Percentiles rank a stretch among this genome's conserved stretches.
These are phyloP conservation scores for Vanderwaltozyma polyspora DNA, from an alignment of 805 yeast genomes.

Conservation along the genomic window DNA sequence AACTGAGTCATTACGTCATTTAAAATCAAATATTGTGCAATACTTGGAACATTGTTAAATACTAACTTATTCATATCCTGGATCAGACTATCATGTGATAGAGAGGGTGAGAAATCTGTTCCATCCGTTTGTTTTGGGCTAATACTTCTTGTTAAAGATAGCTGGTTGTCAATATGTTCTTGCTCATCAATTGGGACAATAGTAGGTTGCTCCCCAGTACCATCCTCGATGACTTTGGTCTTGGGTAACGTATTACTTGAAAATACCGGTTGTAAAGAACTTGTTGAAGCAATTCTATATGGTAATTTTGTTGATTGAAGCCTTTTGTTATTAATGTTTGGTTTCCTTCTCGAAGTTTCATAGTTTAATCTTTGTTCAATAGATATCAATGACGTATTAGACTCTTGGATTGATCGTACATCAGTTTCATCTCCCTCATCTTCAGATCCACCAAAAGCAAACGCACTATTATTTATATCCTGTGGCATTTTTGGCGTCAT, in stretches of 20 bases:
- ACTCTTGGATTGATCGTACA: conserved; percentile 8
- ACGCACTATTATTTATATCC: conserved; percentile 19
- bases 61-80: conserved; percentile 33
- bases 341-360: conserved; percentile 6
- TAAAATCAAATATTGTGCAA: conserved; percentile 78
- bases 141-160: neutral
- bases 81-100: conserved; percentile 25
- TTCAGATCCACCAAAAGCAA: conserved; percentile 23
- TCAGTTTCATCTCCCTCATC: conserved; percentile 20
- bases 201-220: conserved; percentile 56
- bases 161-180: conserved; percentile 2
- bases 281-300: conserved; percentile 3
- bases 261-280: conserved; percentile 42
- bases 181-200: conserved; percentile 40
- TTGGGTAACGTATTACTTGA: conserved; percentile 64
- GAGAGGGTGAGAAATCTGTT: conserved; percentile 25
- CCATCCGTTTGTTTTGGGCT: conserved; percentile 9
- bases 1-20: conserved; percentile 69
- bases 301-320: neutral
- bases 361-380: conserved; percentile 2
- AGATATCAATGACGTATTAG: conserved; percentile 8
- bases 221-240: conserved; percentile 56
- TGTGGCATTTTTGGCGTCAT: conserved; percentile 54
- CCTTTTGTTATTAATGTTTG: neutral
- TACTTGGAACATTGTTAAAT: conserved; percentile 83